Evolutionary conservation across 2,329 filamentous ascomycete genomes (phyloP).

Genomic region (Pseudonectria foliicola): DNA sequence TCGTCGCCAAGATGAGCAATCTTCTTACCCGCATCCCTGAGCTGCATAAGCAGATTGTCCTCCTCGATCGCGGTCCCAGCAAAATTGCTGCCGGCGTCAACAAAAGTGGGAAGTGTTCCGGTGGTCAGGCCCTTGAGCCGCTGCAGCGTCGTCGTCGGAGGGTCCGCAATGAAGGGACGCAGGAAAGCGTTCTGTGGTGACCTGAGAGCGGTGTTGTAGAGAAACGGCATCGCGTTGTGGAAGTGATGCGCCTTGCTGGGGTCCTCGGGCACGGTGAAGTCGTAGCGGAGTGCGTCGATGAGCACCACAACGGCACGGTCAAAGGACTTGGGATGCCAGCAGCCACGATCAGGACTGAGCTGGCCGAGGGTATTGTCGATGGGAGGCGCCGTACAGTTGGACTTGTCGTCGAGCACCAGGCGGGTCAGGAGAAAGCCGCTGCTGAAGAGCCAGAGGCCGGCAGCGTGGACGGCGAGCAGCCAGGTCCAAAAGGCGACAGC

Average conservation of each 20-base stretch:
- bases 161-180: constrained; percentile 92
- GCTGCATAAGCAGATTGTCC: constrained; percentile 67
- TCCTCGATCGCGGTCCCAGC: constrained; percentile 93
- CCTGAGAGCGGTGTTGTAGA: constrained; percentile 73
- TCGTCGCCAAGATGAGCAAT: constrained; percentile 96
- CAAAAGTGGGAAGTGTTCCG: constrained; percentile 87
- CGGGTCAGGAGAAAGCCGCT: constrained; percentile 91
- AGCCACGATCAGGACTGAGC: constrained; percentile 55
- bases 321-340: constrained; percentile 95
- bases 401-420: constrained; percentile 69
- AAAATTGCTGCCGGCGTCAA: constrained; percentile 92
- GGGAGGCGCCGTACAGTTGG: constrained; percentile 62
- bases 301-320: constrained; percentile 85
- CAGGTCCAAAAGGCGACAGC: constrained; percentile 61
- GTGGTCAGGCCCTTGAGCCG: constrained; percentile 90
- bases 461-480: constrained; percentile 65
- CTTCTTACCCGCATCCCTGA: constrained; percentile 58
- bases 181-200: constrained; percentile 79
- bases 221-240: constrained; percentile 79
- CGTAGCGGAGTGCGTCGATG: constrained; percentile 90
- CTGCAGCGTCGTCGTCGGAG: constrained; percentile 88
- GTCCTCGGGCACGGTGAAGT: constrained; percentile 78
- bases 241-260: constrained; percentile 44
- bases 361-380: constrained; percentile 40
- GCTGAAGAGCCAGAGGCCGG: constrained; percentile 87